Conservation (phyloP, 371 early-diverging fungal species). For the Mucor velutinosus region DNA sequence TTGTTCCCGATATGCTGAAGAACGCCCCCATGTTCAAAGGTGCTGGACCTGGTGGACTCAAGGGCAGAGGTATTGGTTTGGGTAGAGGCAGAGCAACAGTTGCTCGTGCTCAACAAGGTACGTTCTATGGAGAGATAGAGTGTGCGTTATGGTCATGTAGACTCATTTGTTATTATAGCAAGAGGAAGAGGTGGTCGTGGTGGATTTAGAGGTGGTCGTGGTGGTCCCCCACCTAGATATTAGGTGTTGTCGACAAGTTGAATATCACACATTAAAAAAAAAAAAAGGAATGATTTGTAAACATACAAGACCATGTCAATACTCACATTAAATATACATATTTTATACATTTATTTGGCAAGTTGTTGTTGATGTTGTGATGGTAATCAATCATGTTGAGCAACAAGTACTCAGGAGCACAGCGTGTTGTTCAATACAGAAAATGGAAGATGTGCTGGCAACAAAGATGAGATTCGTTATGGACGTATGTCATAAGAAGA, state of each 20-base stretch:
- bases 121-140: not conserved
- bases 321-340: slow-evolving; percentile 7
- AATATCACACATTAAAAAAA: not conserved
- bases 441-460: no score
- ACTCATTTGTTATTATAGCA: slow-evolving; percentile 25
- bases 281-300: not conserved
- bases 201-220: slow-evolving; percentile 51
- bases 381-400: no score
- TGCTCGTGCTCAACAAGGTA: slow-evolving; percentile 73
- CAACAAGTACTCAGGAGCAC: no score
- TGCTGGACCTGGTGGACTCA: slow-evolving; percentile 77
- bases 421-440: no score
- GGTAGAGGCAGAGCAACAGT: slow-evolving; percentile 88
- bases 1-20: slow-evolving; percentile 98
- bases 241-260: not conserved
- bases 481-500: no score
- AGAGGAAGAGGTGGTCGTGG: slow-evolving; percentile 54
- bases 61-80: slow-evolving; percentile 85
- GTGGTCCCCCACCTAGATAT: slow-evolving; percentile 28
- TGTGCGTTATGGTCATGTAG: not conserved
- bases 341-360: slow-evolving; percentile 4
- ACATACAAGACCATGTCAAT: not conserved
- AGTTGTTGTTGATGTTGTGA: no score
- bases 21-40: slow-evolving; percentile 98
- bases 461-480: no score